Evolutionary conservation across 306 rosid genomes (phyloP).

Genomic region (Lathyrus oleraceus): DNA sequence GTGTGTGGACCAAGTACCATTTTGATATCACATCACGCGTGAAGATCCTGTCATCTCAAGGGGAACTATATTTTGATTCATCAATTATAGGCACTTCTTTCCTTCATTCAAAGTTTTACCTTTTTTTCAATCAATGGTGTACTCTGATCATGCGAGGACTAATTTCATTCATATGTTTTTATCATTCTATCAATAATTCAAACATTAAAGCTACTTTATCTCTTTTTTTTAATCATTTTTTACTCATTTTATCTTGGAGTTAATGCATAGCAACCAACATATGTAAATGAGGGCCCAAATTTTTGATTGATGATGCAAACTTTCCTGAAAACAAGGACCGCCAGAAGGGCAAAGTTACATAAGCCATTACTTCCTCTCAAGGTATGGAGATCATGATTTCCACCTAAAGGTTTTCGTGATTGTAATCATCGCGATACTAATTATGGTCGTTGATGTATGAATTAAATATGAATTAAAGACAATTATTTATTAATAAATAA

Average conservation of each 20-base stretch:
- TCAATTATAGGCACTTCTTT: constrained; percentile 36
- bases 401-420: too few relatives aligned
- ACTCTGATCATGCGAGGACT: constrained; percentile 28
- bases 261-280: constrained; percentile 15
- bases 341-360: background rate
- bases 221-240: background rate
- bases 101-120: background rate
- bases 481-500: too few relatives aligned
- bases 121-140: constrained; percentile 33
- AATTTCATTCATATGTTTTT: constrained; percentile 23
- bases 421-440: too few relatives aligned
- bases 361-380: background rate
- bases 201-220: constrained; percentile 12
- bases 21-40: constrained; percentile 40
- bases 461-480: too few relatives aligned
- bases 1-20: constrained; percentile 33
- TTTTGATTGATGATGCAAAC: constrained; percentile 12
- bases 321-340: constrained; percentile 3
- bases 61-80: constrained; percentile 24
- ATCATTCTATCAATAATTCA: constrained; percentile 25
- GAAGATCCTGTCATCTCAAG: constrained; percentile 35
- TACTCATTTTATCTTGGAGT: constrained; percentile 1
- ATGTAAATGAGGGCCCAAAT: constrained; percentile 4
- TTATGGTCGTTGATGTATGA: too few relatives aligned
- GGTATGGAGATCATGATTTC: too few relatives aligned